phyloP scores from a whole-genome alignment of 495 filamentous ascomycete species.

The Lepidopterella palustris region DNA sequence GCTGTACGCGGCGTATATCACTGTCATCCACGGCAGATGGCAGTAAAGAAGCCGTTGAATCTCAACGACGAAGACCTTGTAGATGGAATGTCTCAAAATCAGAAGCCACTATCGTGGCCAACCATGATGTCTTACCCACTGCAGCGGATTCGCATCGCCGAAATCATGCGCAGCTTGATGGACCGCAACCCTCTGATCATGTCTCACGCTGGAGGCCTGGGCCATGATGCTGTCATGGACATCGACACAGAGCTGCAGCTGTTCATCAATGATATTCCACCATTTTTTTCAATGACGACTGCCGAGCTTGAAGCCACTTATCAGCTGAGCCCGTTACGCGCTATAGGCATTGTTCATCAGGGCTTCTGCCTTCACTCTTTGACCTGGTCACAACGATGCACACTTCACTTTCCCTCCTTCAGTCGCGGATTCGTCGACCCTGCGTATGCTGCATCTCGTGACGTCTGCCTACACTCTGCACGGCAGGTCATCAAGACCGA shows the following conservation, averaged over 20 bases:
- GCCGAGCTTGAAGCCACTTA: slow-evolving; percentile 6
- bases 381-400: slow-evolving; percentile 38
- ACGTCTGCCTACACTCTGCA: slow-evolving; percentile 38
- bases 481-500: slow-evolving; percentile 34
- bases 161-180: slow-evolving; percentile 40
- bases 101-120: slow-evolving; percentile 35
- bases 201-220: slow-evolving; percentile 5
- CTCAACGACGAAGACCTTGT: slow-evolving; percentile 42
- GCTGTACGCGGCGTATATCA: slow-evolving; percentile 40
- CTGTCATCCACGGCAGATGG: slow-evolving; percentile 41
- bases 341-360: slow-evolving; percentile 32
- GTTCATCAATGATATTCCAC: slow-evolving; percentile 28
- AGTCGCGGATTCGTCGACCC: slow-evolving; percentile 28
- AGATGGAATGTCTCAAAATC: slow-evolving; percentile 31
- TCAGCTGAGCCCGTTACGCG: background rate
- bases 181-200: slow-evolving; percentile 37
- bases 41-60: slow-evolving; percentile 42
- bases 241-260: slow-evolving; percentile 34
- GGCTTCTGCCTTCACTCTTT: slow-evolving; percentile 37
- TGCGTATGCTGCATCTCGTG: slow-evolving; percentile 33
- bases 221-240: slow-evolving; percentile 28
- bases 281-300: slow-evolving; percentile 12
- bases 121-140: slow-evolving; percentile 45
- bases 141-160: slow-evolving; percentile 42
- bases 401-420: slow-evolving; percentile 39